These are phyloP conservation scores for Cladorrhinum sp. DNA, from an alignment of 2,329 filamentous ascomycete genomes.

Conservation along the genomic window DNA sequence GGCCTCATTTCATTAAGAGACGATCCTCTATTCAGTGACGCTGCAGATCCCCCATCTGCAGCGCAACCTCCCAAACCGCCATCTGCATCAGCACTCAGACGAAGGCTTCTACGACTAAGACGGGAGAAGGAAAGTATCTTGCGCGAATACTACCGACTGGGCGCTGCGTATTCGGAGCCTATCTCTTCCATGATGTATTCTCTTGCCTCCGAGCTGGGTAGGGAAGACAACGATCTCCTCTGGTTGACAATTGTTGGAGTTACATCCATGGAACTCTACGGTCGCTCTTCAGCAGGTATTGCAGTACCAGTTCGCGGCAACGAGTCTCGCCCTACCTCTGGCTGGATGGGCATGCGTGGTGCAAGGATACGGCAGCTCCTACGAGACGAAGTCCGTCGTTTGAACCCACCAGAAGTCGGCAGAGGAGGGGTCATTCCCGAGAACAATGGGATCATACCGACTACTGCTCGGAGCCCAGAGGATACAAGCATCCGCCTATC, in stretches of 20 bases:
- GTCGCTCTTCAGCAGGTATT: constrained; percentile 77
- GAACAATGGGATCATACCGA: constrained; percentile 78
- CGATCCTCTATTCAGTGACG: constrained; percentile 45
- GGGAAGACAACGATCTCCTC: constrained; percentile 92
- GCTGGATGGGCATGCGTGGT: constrained; percentile 79
- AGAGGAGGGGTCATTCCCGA: constrained; percentile 63
- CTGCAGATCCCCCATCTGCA: constrained; percentile 53
- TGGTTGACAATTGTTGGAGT: constrained; percentile 96
- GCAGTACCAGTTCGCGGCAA: constrained; percentile 57
- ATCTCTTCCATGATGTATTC: constrained; percentile 94
- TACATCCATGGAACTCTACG: constrained; percentile 89
- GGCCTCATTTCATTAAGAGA: constrained; percentile 57
- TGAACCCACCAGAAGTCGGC: constrained; percentile 73
- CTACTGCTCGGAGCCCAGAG: constrained; percentile 80
- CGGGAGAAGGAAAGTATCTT: constrained; percentile 74
- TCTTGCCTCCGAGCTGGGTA: constrained; percentile 87
- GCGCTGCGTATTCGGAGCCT: constrained; percentile 89
- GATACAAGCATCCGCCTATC: constrained; percentile 90
- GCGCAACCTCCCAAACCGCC: constrained; percentile 58
- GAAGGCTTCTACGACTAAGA: constrained; percentile 70
- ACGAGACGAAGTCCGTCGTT: constrained; percentile 86
- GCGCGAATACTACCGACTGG: constrained; percentile 78
- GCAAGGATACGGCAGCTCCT: constrained; percentile 81
- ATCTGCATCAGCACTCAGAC: constrained; percentile 69
- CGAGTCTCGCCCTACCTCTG: constrained; percentile 57